Percentiles rank a stretch among this genome's conserved stretches.
These are phyloP conservation scores for Pythium phragmiticola DNA, from an alignment of 352 stramenopile genomes.

Conservation along the genomic window DNA sequence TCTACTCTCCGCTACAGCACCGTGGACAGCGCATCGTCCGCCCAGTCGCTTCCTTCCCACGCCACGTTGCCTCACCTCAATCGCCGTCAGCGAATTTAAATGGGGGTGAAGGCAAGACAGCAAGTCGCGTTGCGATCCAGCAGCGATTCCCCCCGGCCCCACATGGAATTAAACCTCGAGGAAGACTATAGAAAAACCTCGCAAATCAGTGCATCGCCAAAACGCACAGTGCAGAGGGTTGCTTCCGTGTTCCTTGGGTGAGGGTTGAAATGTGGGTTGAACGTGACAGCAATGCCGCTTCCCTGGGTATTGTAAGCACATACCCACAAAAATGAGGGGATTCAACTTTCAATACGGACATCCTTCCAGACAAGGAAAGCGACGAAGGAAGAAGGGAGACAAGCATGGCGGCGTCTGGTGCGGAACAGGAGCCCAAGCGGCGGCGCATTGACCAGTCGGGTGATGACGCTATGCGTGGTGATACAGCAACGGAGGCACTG, in stretches of 20 bases:
- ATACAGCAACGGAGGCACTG: constrained; percentile 6
- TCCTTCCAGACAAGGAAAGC: background rate
- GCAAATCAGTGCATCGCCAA: constrained; percentile 17
- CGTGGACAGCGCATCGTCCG: background rate
- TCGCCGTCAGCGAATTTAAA: constrained; percentile 11
- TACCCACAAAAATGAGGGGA: background rate
- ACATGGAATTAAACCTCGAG: constrained; percentile 30
- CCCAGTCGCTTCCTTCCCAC: background rate
- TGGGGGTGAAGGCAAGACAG: constrained; percentile 23
- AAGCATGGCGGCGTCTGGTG: constrained; percentile 8
- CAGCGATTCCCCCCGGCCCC: constrained; percentile 27
- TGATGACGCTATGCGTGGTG: background rate
- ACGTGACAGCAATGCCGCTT: background rate
- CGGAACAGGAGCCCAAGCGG: constrained; percentile 18
- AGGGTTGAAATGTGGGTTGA: background rate
- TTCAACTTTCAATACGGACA: constrained; percentile 12
- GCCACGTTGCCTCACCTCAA: constrained; percentile 15
- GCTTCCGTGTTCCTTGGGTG: background rate
- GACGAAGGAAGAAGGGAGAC: constrained; percentile 7
- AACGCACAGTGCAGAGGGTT: constrained; percentile 25
- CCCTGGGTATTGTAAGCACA: background rate
- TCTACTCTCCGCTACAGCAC: background rate
- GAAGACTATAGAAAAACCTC: constrained; percentile 23
- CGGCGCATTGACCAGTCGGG: constrained; percentile 11
- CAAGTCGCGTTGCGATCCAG: constrained; percentile 23